Conservation (phyloP, 257 asterid genomes). For the Sherardia arvensis region DNA sequence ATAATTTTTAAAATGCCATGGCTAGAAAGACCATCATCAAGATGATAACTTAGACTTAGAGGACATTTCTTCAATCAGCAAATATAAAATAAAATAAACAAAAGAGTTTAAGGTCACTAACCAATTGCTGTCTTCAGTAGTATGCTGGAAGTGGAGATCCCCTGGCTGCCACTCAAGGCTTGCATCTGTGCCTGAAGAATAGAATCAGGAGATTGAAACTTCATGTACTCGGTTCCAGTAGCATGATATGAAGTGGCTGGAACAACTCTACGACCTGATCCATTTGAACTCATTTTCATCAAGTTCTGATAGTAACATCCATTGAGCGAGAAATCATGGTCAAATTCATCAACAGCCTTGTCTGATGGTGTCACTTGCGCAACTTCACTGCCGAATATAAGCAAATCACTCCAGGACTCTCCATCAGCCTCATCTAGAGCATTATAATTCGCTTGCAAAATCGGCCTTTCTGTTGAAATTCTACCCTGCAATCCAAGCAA, state of each 20-base stretch:
- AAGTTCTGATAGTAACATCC: constrained; percentile 14
- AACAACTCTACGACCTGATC: constrained; percentile 12
- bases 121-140: constrained; percentile 29
- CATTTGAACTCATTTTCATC: constrained; percentile 16
- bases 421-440: neutral
- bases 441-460: neutral
- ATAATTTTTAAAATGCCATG: too few species aligned
- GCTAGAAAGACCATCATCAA: too few species aligned
- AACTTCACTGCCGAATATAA: constrained; percentile 18
- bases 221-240: constrained; percentile 19
- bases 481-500: neutral
- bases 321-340: constrained; percentile 1
- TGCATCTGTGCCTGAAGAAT: constrained; percentile 18
- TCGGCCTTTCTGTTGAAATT: neutral
- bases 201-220: constrained; percentile 14
- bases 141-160: constrained; percentile 22
- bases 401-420: constrained; percentile 18
- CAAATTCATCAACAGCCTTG: constrained; percentile 15
- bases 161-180: constrained; percentile 15
- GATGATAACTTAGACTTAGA: too few species aligned
- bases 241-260: constrained; percentile 22
- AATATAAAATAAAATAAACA: neutral
- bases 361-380: constrained; percentile 7
- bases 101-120: constrained; percentile 22
- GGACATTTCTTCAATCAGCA: neutral